Evolutionary conservation across 768 basidiomycete genomes (phyloP), one percentile per base, ranked within the genome.

Genomic region (Myochromella boudieri): DNA sequence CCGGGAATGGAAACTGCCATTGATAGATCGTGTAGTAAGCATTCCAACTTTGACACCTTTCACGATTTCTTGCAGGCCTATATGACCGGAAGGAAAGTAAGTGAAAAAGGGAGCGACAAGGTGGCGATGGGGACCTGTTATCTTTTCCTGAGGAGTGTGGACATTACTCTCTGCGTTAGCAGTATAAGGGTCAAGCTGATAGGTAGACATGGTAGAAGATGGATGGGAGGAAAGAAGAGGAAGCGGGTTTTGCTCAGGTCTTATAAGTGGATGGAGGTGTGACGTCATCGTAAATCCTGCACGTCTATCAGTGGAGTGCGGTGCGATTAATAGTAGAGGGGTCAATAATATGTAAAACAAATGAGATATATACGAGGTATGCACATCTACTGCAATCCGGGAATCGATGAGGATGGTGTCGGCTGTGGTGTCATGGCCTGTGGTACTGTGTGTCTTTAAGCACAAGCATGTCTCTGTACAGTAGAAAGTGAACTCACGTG

Each of bases 1-100:
- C 46, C 91, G 78, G 6, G 89, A 81, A 63, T 94, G 91, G 17
- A 95, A 64, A 33, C 77, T 69, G 1, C 89, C 90, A 44, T 80
- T 71, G 11, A 74, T 59, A 14, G 81, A 75, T 28, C 85, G 83
- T 11, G 88, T 90, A 8, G 87, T 87, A 15, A 94, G 68, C 84
- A 93, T 90, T 42, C 84, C 87, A 0, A 78, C 82, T 56, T 79
- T 73, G 7, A 83, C 81, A 1, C 70, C 67, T 47, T 81, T 77
- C 44, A 91, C 61, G 46, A 93, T 80, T 20, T 70, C 69, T 51
- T 85, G 81, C 24, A 91, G 75, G 42, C 75, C 85, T 86, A 12
- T 14, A 42, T 63, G 64, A 31, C n/a, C 27, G 27, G n/a, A n/a
- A 28, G 40, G 41, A 26, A 22, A 37, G n/a, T n/a, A n/a, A n/a